Conservation (phyloP, 805 yeast species). For the Metschnikowia santaceciliae region DNA sequence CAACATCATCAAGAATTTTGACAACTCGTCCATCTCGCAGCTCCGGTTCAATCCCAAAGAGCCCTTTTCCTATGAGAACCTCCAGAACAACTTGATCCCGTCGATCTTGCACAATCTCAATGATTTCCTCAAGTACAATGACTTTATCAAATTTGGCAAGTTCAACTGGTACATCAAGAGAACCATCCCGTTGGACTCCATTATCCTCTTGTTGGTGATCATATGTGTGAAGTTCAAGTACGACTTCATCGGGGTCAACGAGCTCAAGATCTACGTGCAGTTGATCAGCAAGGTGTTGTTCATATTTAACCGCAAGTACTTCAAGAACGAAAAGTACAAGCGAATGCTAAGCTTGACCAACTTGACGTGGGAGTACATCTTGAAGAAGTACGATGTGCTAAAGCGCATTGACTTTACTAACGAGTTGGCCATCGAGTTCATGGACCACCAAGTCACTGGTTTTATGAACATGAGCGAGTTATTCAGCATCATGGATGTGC, state of each 20-base stretch:
- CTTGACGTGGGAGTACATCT: slow-evolving; percentile 40
- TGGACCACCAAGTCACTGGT: slow-evolving; percentile 40
- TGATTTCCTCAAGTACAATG: slow-evolving; percentile 50
- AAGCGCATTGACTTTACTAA: slow-evolving; percentile 24
- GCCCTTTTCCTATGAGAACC: slow-evolving; percentile 47
- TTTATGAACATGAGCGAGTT: slow-evolving; percentile 38
- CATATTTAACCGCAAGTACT: slow-evolving; percentile 42
- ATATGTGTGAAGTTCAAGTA: slow-evolving; percentile 50
- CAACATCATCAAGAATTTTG: slow-evolving; percentile 36
- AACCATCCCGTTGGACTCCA: slow-evolving; percentile 58
- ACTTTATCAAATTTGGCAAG: slow-evolving; percentile 48
- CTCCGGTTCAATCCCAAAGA: slow-evolving; percentile 33
- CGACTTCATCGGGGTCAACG: slow-evolving; percentile 35
- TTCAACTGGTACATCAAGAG: slow-evolving; percentile 61
- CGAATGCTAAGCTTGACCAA: slow-evolving; percentile 42
- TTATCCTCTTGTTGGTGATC: slow-evolving; percentile 49
- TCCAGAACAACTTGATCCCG: slow-evolving; percentile 52
- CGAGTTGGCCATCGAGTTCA: slow-evolving; percentile 27
- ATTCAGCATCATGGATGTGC: slow-evolving; percentile 41
- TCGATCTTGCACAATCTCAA: slow-evolving; percentile 53
- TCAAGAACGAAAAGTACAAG: slow-evolving; percentile 44
- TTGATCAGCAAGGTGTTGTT: slow-evolving; percentile 40
- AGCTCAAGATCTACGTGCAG: slow-evolving; percentile 35
- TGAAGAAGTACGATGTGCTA: slow-evolving; percentile 32
- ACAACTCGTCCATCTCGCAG: slow-evolving; percentile 34